phyloP scores from a whole-genome alignment of 78 protist species.

The Planoprotostelium fungivorum region DNA sequence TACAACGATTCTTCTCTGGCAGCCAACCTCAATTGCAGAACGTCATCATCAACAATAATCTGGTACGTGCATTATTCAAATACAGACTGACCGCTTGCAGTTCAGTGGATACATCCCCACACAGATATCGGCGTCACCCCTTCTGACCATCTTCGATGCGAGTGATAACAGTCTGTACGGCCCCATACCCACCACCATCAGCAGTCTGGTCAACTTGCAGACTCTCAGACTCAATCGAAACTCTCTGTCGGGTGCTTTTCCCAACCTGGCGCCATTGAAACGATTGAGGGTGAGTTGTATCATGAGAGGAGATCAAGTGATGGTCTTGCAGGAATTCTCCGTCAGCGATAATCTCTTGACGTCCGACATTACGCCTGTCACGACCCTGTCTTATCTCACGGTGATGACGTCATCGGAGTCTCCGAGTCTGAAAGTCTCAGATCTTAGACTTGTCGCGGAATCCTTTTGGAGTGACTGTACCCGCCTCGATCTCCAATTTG shows the following conservation, averaged over 20 bases:
- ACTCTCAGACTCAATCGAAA: background rate
- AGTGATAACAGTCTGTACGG: background rate
- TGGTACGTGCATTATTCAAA: background rate
- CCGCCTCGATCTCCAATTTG: background rate
- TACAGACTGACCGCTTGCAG: background rate
- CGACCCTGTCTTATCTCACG: background rate
- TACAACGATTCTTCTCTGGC: background rate
- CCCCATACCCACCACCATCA: background rate
- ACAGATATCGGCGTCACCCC: background rate
- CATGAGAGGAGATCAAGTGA: background rate
- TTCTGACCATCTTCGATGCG: background rate
- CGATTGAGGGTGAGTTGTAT: background rate
- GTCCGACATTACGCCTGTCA: background rate
- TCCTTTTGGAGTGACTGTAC: background rate
- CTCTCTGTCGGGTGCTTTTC: background rate
- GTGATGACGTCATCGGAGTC: background rate
- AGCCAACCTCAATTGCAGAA: background rate
- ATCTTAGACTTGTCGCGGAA: background rate
- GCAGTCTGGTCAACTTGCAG: background rate
- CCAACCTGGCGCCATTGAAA: background rate
- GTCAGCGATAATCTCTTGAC: background rate
- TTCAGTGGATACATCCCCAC: background rate
- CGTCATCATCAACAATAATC: background rate
- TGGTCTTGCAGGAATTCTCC: background rate
- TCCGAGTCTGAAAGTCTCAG: background rate